phyloP scores from a whole-genome alignment of 2,329 filamentous ascomycete genomes.

The Colletotrichum liaoningense region DNA sequence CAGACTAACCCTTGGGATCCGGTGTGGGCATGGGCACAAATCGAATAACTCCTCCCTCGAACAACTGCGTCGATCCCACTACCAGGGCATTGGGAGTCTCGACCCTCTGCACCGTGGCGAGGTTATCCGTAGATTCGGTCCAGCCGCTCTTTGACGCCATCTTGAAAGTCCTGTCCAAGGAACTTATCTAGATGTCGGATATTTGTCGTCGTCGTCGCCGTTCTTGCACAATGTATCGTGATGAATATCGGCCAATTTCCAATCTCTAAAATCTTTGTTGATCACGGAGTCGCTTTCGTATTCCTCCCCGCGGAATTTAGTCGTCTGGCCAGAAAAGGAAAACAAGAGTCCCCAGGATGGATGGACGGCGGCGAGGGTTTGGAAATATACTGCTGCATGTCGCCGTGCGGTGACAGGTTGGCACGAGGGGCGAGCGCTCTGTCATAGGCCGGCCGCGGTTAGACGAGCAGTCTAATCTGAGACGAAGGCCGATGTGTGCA shows the following conservation, averaged over 20 bases:
- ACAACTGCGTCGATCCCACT: conserved; percentile 41
- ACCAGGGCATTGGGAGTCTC: conserved; percentile 39
- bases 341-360: not conserved
- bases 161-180: conserved; percentile 18
- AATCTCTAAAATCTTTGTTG: not conserved
- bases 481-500: conserved; percentile 34
- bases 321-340: conserved; percentile 13
- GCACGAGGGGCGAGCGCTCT: conserved; percentile 31
- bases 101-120: conserved; percentile 33
- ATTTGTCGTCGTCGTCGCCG: conserved; percentile 5
- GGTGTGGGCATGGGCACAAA: conserved; percentile 44
- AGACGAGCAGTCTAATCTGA: conserved; percentile 34
- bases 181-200: not conserved
- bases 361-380: conserved; percentile 15
- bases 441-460: conserved; percentile 32
- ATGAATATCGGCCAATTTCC: not conserved
- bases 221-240: not conserved
- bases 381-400: conserved; percentile 29
- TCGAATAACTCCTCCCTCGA: conserved; percentile 36
- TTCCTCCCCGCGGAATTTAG: conserved; percentile 30
- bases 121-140: conserved; percentile 39
- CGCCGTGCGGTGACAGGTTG: conserved; percentile 28
- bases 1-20: conserved; percentile 43
- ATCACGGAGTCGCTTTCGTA: conserved; percentile 13
- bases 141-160: conserved; percentile 35